Evolutionary conservation across 345 rosid species (phyloP).

Genomic region (Alliaria petiolata): DNA sequence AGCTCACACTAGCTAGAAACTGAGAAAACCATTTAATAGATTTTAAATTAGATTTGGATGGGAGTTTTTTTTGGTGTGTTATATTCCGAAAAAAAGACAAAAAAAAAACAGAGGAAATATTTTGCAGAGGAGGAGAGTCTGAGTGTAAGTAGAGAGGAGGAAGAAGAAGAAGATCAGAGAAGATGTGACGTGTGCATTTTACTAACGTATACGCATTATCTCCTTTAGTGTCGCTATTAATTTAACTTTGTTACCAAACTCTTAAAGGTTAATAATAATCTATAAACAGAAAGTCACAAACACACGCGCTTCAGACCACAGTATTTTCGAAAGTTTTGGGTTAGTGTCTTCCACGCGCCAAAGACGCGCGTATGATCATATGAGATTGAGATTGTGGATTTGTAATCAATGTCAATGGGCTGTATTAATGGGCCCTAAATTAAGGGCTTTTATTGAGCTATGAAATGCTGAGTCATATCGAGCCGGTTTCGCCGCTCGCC

Average conservation of each 20-base stretch:
- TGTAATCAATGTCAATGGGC: neutral
- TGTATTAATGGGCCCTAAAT: neutral
- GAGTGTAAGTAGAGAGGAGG: neutral
- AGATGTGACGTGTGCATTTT: conserved; percentile 24
- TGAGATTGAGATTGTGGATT: neutral
- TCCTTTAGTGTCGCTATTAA: neutral
- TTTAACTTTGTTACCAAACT: neutral
- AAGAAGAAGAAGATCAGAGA: neutral
- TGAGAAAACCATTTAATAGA: neutral
- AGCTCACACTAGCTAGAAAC: neutral
- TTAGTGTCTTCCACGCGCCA: neutral
- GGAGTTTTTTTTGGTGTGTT: too few relatives aligned
- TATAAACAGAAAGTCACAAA: neutral
- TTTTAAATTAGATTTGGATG: neutral
- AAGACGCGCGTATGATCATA: neutral
- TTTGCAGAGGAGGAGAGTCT: neutral
- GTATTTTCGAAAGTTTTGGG: neutral
- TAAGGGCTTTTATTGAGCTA: neutral
- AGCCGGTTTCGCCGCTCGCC: neutral
- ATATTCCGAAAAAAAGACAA: too few relatives aligned
- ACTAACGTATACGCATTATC: conserved; percentile 30
- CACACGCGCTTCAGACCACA: neutral
- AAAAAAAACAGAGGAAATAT: neutral
- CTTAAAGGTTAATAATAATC: neutral
- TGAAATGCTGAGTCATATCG: neutral